Conservation (phyloP, 805 yeast genomes). For the Candida ficus region DNA sequence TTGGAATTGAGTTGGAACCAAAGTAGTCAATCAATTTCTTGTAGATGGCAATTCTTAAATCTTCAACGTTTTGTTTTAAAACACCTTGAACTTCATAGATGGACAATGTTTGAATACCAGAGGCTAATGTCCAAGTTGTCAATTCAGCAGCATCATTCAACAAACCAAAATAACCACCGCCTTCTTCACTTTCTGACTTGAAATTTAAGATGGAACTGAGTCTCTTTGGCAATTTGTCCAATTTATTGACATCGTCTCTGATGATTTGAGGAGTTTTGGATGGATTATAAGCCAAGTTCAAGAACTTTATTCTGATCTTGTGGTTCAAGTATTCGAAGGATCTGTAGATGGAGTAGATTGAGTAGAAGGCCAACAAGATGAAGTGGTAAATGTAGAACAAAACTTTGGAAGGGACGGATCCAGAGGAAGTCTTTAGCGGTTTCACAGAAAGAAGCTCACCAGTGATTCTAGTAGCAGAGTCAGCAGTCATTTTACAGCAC, state of each 20-base stretch:
- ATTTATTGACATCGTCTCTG: conserved; percentile 69
- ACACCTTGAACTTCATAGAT: conserved; percentile 79
- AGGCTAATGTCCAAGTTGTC: conserved; percentile 82
- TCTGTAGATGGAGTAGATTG: conserved; percentile 51
- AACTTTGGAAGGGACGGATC: conserved; percentile 7
- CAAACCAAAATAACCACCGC: conserved; percentile 83
- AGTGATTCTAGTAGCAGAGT: conserved; percentile 5
- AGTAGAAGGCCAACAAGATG: conserved; percentile 43
- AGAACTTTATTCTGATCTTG: conserved; percentile 48
- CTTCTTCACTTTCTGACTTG: conserved; percentile 74
- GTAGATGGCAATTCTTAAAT: conserved; percentile 50
- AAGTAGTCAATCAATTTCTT: conserved; percentile 64
- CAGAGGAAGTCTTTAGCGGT: neutral
- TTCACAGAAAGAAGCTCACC: conserved; percentile 6
- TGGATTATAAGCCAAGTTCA: conserved; percentile 61
- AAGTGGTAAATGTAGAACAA: conserved; percentile 19
- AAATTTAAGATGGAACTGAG: conserved; percentile 71
- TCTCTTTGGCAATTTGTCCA: conserved; percentile 72
- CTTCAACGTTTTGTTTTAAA: conserved; percentile 49
- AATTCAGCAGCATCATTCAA: conserved; percentile 73
- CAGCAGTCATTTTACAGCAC: neutral
- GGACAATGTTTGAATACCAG: conserved; percentile 70
- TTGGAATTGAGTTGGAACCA: conserved; percentile 66
- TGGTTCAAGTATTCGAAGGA: conserved; percentile 47
- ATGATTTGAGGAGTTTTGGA: conserved; percentile 80